phyloP scores from a whole-genome alignment of 1,284 basidiomycete species.

The Clitocybe nebularis region DNA sequence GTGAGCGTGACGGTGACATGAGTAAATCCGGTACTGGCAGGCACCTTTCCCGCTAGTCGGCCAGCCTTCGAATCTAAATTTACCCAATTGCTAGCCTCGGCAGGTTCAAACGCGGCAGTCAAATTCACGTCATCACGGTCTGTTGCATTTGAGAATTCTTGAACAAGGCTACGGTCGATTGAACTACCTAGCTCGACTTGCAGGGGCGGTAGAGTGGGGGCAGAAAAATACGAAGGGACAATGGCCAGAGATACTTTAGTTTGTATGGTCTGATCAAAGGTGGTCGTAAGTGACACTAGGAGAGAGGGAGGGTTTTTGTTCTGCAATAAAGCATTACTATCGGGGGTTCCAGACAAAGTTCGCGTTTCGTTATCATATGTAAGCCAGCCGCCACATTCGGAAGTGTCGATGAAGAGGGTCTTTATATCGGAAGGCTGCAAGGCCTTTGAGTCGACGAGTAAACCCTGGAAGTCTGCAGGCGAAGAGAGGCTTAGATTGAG shows the following conservation, averaged over 20 bases:
- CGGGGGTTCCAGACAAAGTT: conserved; percentile 63
- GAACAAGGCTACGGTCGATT: conserved; percentile 45
- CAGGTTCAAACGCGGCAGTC: conserved; percentile 49
- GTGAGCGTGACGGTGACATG: conserved; percentile 56
- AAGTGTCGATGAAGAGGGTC: conserved; percentile 52
- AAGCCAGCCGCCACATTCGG: conserved; percentile 57
- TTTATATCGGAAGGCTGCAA: conserved; percentile 53
- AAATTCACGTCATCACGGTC: conserved; percentile 41
- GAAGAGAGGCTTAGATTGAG: conserved; percentile 61
- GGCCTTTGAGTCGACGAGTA: conserved; percentile 57
- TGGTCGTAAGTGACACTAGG: conserved; percentile 58
- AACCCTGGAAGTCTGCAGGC: conserved; percentile 52
- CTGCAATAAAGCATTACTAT: conserved; percentile 28
- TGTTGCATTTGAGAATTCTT: conserved; percentile 50
- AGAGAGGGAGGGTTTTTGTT: conserved; percentile 37
- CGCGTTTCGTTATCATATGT: conserved; percentile 52
- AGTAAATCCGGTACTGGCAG: conserved; percentile 33
- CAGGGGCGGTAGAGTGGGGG: conserved; percentile 52
- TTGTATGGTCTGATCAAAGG: conserved; percentile 63
- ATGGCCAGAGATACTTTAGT: conserved; percentile 61
- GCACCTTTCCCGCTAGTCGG: conserved; percentile 52
- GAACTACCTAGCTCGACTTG: conserved; percentile 39
- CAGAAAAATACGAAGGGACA: conserved; percentile 67
- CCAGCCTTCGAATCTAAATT: conserved; percentile 43
- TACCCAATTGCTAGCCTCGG: conserved; percentile 42